These are phyloP conservation scores for Lyophyllum shimeji DNA, from an alignment of 768 basidiomycete genomes.

Conservation along the genomic window DNA sequence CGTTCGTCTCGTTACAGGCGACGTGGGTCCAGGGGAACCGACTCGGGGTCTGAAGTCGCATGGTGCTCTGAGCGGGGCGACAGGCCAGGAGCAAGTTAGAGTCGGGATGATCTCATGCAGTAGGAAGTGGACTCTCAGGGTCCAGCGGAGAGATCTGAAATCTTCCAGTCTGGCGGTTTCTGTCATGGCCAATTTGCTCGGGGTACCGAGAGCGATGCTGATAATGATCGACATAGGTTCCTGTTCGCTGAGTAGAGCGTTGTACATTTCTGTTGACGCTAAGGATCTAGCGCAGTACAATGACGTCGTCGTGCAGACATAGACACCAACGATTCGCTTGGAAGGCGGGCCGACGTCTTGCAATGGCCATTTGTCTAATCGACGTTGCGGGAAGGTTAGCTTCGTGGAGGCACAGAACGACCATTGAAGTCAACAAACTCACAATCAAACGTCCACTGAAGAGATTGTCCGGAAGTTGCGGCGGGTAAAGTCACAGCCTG, in stretches of 20 bases:
- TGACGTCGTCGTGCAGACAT: too few relatives aligned
- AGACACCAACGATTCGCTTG: too few relatives aligned
- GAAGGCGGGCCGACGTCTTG: too few relatives aligned
- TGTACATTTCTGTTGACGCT: neutral
- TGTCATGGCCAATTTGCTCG: neutral
- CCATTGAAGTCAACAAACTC: neutral
- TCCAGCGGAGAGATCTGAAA: neutral
- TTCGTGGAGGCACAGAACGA: too few relatives aligned
- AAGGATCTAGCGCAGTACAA: too few relatives aligned
- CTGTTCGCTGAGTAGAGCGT: neutral
- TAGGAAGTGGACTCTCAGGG: neutral
- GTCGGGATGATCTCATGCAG: neutral
- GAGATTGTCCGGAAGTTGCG: too few relatives aligned
- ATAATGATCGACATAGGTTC: neutral
- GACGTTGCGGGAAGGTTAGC: too few relatives aligned
- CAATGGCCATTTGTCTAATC: too few relatives aligned
- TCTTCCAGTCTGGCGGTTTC: neutral
- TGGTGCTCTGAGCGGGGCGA: neutral
- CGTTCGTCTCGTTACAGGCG: neutral
- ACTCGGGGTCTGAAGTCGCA: neutral
- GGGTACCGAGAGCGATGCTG: neutral
- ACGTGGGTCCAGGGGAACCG: neutral
- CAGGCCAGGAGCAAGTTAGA: neutral
- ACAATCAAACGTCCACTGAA: neutral
- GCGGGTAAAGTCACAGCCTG: too few relatives aligned